Evolutionary conservation across 2,329 filamentous ascomycete species (phyloP).

Genomic region (Diaporthe humulicola): DNA sequence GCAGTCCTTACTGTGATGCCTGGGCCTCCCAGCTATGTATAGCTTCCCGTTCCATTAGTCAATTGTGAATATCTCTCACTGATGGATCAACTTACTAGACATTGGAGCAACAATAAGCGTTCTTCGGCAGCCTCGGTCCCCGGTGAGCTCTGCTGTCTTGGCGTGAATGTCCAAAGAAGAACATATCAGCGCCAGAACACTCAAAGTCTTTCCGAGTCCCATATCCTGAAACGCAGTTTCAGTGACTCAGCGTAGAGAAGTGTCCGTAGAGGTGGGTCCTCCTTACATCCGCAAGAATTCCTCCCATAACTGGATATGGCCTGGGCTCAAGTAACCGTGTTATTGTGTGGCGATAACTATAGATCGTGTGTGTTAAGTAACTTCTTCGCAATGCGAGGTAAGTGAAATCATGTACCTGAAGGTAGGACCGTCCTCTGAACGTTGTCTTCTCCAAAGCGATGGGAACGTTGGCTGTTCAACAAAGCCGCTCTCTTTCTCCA

Average conservation of each 20-base stretch:
- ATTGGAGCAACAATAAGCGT: neutral
- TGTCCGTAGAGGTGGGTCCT: neutral
- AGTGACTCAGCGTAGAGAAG: neutral
- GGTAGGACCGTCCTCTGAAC: neutral
- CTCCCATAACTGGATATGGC: neutral
- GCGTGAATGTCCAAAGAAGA: neutral
- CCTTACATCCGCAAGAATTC: neutral
- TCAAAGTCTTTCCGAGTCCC: conserved; percentile 31
- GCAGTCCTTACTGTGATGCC: neutral
- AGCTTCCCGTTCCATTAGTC: neutral
- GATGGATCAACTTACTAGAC: neutral
- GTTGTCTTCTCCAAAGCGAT: neutral
- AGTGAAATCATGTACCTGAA: neutral
- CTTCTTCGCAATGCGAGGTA: no score
- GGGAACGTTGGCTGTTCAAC: conserved; percentile 3
- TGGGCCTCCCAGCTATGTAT: neutral
- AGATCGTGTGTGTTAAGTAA: no score
- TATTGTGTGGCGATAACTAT: neutral
- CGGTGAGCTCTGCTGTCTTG: no score
- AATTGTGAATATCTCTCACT: neutral
- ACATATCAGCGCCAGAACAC: conserved; percentile 5
- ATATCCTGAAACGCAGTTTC: neutral
- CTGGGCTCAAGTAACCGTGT: neutral
- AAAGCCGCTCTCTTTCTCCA: conserved; percentile 17
- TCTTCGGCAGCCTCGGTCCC: neutral